A percentile compares a stretch with the other conserved stretches of the same genome.
These are phyloP conservation scores for Chlorella vulgaris DNA, from an alignment of 139 green algal genomes.

Conservation along the genomic window DNA sequence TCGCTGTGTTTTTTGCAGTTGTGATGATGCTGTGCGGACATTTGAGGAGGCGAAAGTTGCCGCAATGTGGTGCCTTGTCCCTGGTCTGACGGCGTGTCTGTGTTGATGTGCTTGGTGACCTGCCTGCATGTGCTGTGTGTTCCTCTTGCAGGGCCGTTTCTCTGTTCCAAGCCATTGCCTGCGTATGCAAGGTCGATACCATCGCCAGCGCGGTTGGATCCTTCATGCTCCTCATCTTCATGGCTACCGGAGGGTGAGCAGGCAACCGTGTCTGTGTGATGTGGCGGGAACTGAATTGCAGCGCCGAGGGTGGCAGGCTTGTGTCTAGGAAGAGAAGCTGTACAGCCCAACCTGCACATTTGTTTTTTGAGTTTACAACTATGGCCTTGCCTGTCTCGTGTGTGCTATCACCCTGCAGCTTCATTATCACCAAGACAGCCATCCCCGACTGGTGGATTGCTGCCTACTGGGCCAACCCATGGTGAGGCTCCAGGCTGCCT, in stretches of 20 bases:
- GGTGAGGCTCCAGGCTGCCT: not conserved
- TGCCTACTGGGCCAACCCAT: constrained; percentile 44
- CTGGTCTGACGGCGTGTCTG: too few relatives aligned
- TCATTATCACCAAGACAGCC: constrained; percentile 33
- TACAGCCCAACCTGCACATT: not conserved
- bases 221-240: constrained; percentile 50
- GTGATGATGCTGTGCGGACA: too few relatives aligned
- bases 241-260: constrained; percentile 22
- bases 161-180: constrained; percentile 45
- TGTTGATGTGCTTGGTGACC: not conserved
- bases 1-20: too few relatives aligned
- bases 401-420: constrained; percentile 17
- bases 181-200: constrained; percentile 33
- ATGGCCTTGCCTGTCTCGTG: not conserved
- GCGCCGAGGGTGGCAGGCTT: too few relatives aligned
- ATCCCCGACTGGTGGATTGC: constrained; percentile 52
- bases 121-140: not conserved
- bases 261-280: too few relatives aligned
- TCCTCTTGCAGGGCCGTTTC: constrained; percentile 7
- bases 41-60: too few relatives aligned
- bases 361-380: not conserved
- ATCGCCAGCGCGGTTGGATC: constrained; percentile 36
- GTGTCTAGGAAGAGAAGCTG: too few relatives aligned
- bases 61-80: too few relatives aligned
- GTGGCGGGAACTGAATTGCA: too few relatives aligned